Conservation (phyloP, 192 early-diverging fungal species). For the Umbelopsis sp. region DNA sequence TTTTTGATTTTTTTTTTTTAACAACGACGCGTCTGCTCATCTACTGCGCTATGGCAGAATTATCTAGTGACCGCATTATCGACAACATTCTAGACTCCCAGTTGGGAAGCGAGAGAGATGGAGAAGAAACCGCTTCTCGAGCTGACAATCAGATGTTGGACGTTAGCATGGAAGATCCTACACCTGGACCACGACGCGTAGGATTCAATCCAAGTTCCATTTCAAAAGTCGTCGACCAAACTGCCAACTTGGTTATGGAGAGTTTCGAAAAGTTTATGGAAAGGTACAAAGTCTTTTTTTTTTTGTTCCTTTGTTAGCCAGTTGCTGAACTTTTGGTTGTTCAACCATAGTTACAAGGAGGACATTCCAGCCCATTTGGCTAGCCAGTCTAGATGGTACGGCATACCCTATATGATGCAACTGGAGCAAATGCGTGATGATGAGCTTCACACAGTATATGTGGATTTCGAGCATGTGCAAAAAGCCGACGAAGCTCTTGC, state of each 20-base stretch:
- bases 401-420: slow-evolving; percentile 70
- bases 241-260: slow-evolving; percentile 65
- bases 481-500: slow-evolving; percentile 60
- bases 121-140: slow-evolving; percentile 8
- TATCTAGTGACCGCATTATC: slow-evolving; percentile 20
- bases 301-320: neutral
- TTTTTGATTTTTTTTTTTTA: slow-evolving; percentile 17
- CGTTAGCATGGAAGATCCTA: slow-evolving; percentile 16
- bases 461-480: slow-evolving; percentile 71
- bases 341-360: slow-evolving; percentile 34
- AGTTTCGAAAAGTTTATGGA: slow-evolving; percentile 76
- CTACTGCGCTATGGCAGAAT: slow-evolving; percentile 15
- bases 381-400: slow-evolving; percentile 26
- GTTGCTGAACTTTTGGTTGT: neutral
- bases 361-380: slow-evolving; percentile 24
- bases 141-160: slow-evolving; percentile 9
- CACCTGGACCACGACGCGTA: slow-evolving; percentile 17
- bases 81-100: slow-evolving; percentile 17
- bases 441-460: slow-evolving; percentile 69
- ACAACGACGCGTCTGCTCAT: neutral
- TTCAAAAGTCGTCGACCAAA: slow-evolving; percentile 65
- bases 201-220: slow-evolving; percentile 43
- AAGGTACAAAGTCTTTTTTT: slow-evolving; percentile 38
- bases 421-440: slow-evolving; percentile 56
- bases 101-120: slow-evolving; percentile 16